A percentile compares a stretch with the other conserved stretches of the same genome.
These are phyloP conservation scores for Backusella luteola DNA, from an alignment of 192 early-diverging fungal genomes.

Conservation along the genomic window DNA sequence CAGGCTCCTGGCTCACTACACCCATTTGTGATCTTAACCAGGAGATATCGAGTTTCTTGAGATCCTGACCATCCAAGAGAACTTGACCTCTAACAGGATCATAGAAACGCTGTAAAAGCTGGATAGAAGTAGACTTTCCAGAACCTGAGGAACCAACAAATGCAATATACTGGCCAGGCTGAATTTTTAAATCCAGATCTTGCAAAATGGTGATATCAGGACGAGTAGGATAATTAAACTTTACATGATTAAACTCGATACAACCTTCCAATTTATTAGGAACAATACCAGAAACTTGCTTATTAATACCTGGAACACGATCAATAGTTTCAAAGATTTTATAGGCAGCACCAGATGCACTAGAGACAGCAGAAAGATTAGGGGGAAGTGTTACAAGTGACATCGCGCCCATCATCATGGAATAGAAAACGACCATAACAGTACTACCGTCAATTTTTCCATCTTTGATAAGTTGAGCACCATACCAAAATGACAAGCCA, in stretches of 20 bases:
- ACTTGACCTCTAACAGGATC: constrained; percentile 56
- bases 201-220: constrained; percentile 78
- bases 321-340: constrained; percentile 81
- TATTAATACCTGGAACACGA: constrained; percentile 55
- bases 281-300: constrained; percentile 51
- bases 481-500: constrained; percentile 82
- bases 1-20: constrained; percentile 86
- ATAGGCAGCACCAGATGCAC: constrained; percentile 74
- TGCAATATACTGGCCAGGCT: constrained; percentile 77
- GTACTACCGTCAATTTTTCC: constrained; percentile 40
- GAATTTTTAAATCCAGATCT: constrained; percentile 63
- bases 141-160: constrained; percentile 85
- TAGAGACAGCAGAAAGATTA: constrained; percentile 70
- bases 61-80: constrained; percentile 68
- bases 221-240: constrained; percentile 84
- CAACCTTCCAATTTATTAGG: constrained; percentile 55
- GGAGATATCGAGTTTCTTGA: constrained; percentile 71
- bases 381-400: constrained; percentile 66
- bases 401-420: constrained; percentile 74
- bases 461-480: constrained; percentile 52
- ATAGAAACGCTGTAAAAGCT: constrained; percentile 88
- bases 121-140: constrained; percentile 86
- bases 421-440: constrained; percentile 82
- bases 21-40: constrained; percentile 86
- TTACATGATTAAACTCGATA: constrained; percentile 72